These are phyloP conservation scores for Hydnomerulius pinastri DNA, from an alignment of 768 basidiomycete genomes.

Conservation along the genomic window DNA sequence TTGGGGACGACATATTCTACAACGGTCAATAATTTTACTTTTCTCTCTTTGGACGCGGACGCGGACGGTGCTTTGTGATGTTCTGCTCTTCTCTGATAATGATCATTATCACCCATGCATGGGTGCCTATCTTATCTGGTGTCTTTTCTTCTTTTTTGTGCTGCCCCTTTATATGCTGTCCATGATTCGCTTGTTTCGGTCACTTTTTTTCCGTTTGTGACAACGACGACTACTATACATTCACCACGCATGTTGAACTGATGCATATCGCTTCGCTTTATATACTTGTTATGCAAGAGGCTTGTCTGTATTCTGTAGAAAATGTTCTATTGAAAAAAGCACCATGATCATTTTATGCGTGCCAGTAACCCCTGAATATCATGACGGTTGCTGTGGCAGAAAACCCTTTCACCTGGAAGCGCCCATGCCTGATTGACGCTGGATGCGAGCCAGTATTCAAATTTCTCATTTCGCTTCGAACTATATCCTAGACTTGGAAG, in stretches of 20 bases:
- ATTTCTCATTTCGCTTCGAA: too few relatives aligned
- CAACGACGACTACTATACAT: conserved; percentile 20
- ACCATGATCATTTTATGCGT: not conserved
- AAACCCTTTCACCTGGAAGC: not conserved
- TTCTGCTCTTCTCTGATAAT: conserved; percentile 11
- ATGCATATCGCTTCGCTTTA: conserved; percentile 20
- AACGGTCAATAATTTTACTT: conserved; percentile 37
- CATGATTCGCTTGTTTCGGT: conserved; percentile 9
- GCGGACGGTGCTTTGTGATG: conserved; percentile 20
- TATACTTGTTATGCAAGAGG: conserved; percentile 27
- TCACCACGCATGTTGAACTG: conserved; percentile 12
- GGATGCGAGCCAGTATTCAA: too few relatives aligned
- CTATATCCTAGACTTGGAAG: too few relatives aligned
- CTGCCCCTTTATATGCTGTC: conserved; percentile 3
- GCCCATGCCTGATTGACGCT: too few relatives aligned
- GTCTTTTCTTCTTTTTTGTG: conserved; percentile 1
- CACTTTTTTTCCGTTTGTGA: conserved; percentile 1
- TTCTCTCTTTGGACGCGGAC: conserved; percentile 10
- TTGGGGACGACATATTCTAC: conserved; percentile 60
- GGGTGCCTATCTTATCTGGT: conserved; percentile 23
- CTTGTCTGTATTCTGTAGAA: conserved; percentile 36
- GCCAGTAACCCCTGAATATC: too few relatives aligned
- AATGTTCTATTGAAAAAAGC: conserved; percentile 13
- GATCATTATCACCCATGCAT: conserved; percentile 29
- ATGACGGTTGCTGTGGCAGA: not conserved